A percentile compares a stretch with the other conserved stretches of the same genome.
phyloP scores from a whole-genome alignment of 2,329 filamentous ascomycete genomes.

The Helotiales sp. region DNA sequence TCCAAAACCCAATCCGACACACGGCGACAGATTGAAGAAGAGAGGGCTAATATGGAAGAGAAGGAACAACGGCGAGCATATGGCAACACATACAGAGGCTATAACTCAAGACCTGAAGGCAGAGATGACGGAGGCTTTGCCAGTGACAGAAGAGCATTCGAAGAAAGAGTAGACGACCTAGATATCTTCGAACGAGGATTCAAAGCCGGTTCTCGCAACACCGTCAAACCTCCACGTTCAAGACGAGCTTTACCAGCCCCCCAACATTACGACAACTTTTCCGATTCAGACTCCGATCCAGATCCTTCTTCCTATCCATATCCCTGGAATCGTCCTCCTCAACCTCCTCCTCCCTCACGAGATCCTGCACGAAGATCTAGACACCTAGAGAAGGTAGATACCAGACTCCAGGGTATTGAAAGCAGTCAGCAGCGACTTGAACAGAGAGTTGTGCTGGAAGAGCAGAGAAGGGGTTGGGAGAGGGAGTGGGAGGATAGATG shows the following conservation, averaged over 20 bases:
- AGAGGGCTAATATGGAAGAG: neutral
- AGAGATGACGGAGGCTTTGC: neutral
- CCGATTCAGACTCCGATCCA: too few species aligned
- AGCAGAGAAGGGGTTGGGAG: neutral
- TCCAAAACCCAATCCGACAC: neutral
- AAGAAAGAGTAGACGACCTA: neutral
- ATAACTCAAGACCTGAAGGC: neutral
- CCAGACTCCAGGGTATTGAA: neutral
- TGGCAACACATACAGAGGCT: neutral
- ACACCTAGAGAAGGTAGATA: neutral
- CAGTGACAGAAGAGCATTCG: neutral
- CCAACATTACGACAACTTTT: too few species aligned
- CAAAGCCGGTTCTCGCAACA: too few species aligned
- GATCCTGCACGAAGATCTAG: neutral
- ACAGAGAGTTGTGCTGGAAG: neutral
- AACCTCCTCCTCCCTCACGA: neutral
- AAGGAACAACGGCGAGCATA: neutral
- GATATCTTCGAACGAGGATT: neutral
- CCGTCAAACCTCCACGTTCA: too few species aligned
- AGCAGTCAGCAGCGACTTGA: neutral
- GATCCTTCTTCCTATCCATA: too few species aligned
- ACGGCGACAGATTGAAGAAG: neutral
- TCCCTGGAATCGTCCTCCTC: neutral
- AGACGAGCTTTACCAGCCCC: too few species aligned
- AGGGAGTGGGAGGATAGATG: neutral